A percentile compares a stretch with the other conserved stretches of the same genome.
Evolutionary conservation across 805 yeast species (phyloP).

Genomic region (Pichia kluyveri): DNA sequence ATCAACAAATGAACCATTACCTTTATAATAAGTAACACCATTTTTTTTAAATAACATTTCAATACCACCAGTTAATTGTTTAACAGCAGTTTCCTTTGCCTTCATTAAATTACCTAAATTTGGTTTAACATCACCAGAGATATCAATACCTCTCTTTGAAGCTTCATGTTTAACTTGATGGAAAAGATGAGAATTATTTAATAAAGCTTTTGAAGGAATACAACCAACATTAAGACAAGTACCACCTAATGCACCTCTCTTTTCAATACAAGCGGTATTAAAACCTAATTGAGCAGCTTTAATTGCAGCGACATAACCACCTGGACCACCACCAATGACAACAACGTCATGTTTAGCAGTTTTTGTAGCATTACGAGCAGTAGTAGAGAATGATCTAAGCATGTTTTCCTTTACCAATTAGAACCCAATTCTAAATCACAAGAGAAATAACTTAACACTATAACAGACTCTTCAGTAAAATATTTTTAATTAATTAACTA

Average conservation of each 20-base stretch:
- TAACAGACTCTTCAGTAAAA: too few species aligned
- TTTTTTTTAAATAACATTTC: conserved; percentile 94
- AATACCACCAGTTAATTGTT: conserved; percentile 85
- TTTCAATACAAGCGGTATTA: conserved; percentile 94
- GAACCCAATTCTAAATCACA: too few species aligned
- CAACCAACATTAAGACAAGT: conserved; percentile 98
- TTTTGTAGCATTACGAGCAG: conserved; percentile 23
- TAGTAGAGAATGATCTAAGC: conserved; percentile 27
- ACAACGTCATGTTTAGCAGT: conserved; percentile 72
- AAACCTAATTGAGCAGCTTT: conserved; percentile 95
- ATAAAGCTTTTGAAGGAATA: conserved; percentile 92
- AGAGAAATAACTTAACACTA: too few species aligned
- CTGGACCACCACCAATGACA: conserved; percentile 98
- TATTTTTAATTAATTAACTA: too few species aligned
- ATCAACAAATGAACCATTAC: conserved; percentile 78
- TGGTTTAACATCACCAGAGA: conserved; percentile 56
- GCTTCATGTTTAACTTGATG: conserved; percentile 86
- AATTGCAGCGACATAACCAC: conserved; percentile 98
- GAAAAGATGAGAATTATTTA: conserved; percentile 89
- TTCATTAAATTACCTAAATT: conserved; percentile 76
- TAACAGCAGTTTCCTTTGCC: conserved; percentile 87
- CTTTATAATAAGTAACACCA: conserved; percentile 90
- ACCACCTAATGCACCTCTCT: conserved; percentile 95
- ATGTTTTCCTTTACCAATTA: conserved; percentile 6
- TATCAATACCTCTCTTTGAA: conserved; percentile 81